Base-by-base conservation (phyloP, 2,329 filamentous ascomycete genomes). In the Phaeosphaeria sp. region DNA sequence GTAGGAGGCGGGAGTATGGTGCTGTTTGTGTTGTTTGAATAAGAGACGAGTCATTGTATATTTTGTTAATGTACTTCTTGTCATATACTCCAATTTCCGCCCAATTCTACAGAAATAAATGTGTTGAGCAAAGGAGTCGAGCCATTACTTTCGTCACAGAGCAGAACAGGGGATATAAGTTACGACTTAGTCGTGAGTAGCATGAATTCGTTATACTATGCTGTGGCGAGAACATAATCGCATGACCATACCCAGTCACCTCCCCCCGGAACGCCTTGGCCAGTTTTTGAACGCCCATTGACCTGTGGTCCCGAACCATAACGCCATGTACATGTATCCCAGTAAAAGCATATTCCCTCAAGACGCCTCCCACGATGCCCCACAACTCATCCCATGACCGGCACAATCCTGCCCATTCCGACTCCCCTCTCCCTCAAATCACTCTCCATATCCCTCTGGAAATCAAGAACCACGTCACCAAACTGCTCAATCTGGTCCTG, bases 401-500 rank as follows among this genome's bases (percentile, higher is more conserved):
- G 67, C 23, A 73, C 62, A 33, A 72, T 50, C 10, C 69, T 54
- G 1, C 67, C 66, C 54, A 54, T 53, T 6, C 62, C 13, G 54
- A 47, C 48, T 47, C 47, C 55, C 48, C 55, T 52, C 53, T 50
- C 54, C 48, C 54, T 51, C 54, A 46, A 50, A 58, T 67, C 63
- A 18, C 20, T 47, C 62, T 50, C 44, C 39, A 56, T 21, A 39
- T 62, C 66, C 56, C 53, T 67, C 64, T 74, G 68, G 39, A 72
- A 75, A 50, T 75, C 72, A 62, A 76, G 53, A 1, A 72, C 64
- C 33, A 68, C 58, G 1, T 77, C 73, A 0, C 81, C 81, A 67
- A 80, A 80, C 70, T 83, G 80, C 75, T 83, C 80, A 61, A 87
- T 84, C 39, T 81, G 79, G 62, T 86, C 84, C 68, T 86, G 83